phyloP scores from a whole-genome alignment of 352 stramenopile genomes.

The Globisporangium parvum region DNA sequence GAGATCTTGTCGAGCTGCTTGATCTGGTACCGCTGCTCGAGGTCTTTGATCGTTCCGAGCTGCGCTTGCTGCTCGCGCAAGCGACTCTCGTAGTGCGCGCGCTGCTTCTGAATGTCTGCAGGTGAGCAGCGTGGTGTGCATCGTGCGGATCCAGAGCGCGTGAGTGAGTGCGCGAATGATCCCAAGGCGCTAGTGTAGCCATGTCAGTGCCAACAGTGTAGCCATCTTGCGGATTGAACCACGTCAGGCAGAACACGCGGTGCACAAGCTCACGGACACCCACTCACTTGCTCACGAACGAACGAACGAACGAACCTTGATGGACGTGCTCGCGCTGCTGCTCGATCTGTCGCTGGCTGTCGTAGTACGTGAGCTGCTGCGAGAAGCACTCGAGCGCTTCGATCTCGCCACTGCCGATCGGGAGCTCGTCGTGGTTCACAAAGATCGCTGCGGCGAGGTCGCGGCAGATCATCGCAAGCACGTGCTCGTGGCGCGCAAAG shows the following conservation, averaged over 20 bases:
- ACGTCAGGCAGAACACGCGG: neutral
- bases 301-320: too few species aligned
- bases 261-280: neutral
- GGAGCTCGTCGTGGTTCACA: conserved; percentile 26
- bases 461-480: conserved; percentile 49
- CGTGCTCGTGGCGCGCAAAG: conserved; percentile 53
- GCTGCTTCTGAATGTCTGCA: conserved; percentile 36
- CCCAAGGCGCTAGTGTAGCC: too few species aligned
- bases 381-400: conserved; percentile 55
- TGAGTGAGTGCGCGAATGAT: too few species aligned
- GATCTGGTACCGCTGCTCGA: conserved; percentile 45
- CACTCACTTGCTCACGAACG: too few species aligned
- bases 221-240: neutral
- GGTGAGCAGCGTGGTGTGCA: neutral
- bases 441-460: conserved; percentile 62
- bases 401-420: conserved; percentile 31
- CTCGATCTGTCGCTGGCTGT: conserved; percentile 33
- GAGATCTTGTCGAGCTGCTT: conserved; percentile 43
- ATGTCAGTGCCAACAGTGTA: neutral
- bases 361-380: conserved; percentile 58
- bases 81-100: conserved; percentile 20
- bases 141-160: too few species aligned
- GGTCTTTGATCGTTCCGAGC: conserved; percentile 34
- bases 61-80: conserved; percentile 29
- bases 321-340: conserved; percentile 45